Evolutionary conservation across 177 flowering plant species (phyloP), one percentile per base, ranked within the genome.

Genomic region (Tripterygium wilfordii): DNA sequence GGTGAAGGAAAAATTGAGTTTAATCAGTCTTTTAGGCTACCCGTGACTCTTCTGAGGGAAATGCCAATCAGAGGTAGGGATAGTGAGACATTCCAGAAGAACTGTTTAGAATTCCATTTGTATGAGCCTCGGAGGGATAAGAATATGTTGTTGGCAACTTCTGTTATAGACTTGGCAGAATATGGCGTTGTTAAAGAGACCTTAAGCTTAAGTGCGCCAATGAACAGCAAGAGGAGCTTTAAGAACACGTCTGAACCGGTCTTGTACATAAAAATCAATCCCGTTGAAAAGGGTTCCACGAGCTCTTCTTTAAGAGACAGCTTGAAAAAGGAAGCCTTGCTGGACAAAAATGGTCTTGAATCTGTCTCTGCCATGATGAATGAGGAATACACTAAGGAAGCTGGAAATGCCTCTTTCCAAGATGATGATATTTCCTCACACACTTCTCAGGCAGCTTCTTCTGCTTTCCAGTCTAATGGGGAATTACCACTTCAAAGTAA

Each of bases 341-440:
- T 72, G 44, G 79, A 74, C 42, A 68, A 52, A 43, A 78, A 74
- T 59, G 75, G 72, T 14, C 60, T 38, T 40, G 96, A 75, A 47
- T 82, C 88, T 20, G 78, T 78, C 53, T 74, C 90, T 26, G 74
- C 69, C 12, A 63, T 81, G 61, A 78, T 85, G 79, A 73, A 56
- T 47, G 86, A 71, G 69, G 97, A 84, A 56, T 75, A 84, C 66
- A 77, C 75, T 17, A 82, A 83, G 51, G 97, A 86, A 64, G 75
- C 82, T 25, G 97, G 81, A 45, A 25, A 64, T 49, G 71, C 82
- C 18, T 78, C 95, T 16, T 66, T 74, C 51, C 79, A 86, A 8
- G 98, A 89, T 67, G 96, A 89, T 61, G 99, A 84, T 61, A 70
- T 42, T 51, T 82, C 89, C 51, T 70, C 84, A 0, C 88, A 76